Base-by-base conservation (phyloP, 75 land plant genomes). In the Azolla pinnata region DNA sequence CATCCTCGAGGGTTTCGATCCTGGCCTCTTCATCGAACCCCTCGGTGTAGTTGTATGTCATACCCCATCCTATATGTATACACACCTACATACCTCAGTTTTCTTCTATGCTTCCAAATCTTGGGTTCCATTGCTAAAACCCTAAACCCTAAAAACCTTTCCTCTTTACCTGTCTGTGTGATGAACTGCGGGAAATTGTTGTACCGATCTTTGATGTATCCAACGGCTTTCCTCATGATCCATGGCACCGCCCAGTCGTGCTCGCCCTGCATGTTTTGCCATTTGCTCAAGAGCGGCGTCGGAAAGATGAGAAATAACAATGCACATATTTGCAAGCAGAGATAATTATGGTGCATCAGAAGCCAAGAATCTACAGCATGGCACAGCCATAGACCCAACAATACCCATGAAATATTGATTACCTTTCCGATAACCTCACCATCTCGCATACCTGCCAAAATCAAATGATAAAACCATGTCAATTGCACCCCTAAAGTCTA, bases 201-300 rank as follows among this genome's bases (percentile, higher is more conserved):
- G 27, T 73, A 77, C 1, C 25, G 31, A 1, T 56, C 21, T 35
- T 63, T 67, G 20, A 77, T 18, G 33, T 76, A 59, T 31, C 52
- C 59, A 25, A 77, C 57, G 25, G 65, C 2, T 24, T 44, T 48
- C 33, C 57, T 59, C 27, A 77, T 56, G 4, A 60, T 60, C 56
- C 29, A 57, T 12, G 69, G 73, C 14, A 35, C 65, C n/a, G 48
- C 54, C 29, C 51, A 63, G 29, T 52, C 54, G 24, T 21, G 25
- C 3, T 52, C 29, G 9, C 54, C 54, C 54, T 52, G 29, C 28
- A 5, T 5, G 12, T 35, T 5, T 35, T 5, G 5, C 5, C 5
- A 35, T 5, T 35, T 12, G 5, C 40, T 5, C 5, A 5, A 12
- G 12, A 12, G 40, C 40, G 10, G 5, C 12, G 40, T 35, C 5